phyloP scores from a whole-genome alignment of 2,329 filamentous ascomycete species.

The Fusarium staphyleae region DNA sequence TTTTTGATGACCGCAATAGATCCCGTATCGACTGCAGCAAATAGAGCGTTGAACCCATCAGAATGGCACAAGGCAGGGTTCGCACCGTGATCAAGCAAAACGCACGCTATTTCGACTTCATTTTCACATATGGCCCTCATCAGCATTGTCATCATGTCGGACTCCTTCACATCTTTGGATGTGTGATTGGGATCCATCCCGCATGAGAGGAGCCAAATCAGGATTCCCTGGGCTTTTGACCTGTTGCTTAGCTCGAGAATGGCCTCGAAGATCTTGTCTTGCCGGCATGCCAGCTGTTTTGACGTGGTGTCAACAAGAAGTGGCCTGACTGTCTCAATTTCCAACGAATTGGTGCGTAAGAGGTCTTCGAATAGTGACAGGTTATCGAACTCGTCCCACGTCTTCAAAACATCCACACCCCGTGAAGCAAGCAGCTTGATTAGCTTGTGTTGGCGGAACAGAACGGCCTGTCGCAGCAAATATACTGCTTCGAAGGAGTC shows the following conservation, averaged over 20 bases:
- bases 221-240: conserved; percentile 2
- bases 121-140: no score
- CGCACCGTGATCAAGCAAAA: conserved; percentile 29
- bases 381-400: conserved; percentile 2
- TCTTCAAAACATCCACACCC: conserved; percentile 17
- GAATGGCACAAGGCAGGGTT: conserved; percentile 20
- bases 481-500: conserved; percentile 13
- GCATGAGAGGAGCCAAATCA: conserved; percentile 16
- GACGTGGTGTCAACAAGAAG: conserved; percentile 21
- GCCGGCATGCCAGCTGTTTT: conserved; percentile 14
- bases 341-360: conserved; percentile 10
- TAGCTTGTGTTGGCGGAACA: conserved; percentile 5
- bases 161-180: no score
- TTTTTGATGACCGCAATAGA: conserved; percentile 23
- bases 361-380: conserved; percentile 24
- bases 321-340: conserved; percentile 7
- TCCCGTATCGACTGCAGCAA: conserved; percentile 22
- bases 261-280: conserved; percentile 19
- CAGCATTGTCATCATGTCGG: no score
- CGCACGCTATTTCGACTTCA: conserved; percentile 10
- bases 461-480: conserved; percentile 20
- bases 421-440: conserved; percentile 21
- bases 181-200: conserved; percentile 28
- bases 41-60: conserved; percentile 21
- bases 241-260: conserved; percentile 8